Evolutionary conservation across 345 rosid species (phyloP), one percentile per base, ranked within the genome.

Genomic region (Moricandia moricandioides): DNA sequence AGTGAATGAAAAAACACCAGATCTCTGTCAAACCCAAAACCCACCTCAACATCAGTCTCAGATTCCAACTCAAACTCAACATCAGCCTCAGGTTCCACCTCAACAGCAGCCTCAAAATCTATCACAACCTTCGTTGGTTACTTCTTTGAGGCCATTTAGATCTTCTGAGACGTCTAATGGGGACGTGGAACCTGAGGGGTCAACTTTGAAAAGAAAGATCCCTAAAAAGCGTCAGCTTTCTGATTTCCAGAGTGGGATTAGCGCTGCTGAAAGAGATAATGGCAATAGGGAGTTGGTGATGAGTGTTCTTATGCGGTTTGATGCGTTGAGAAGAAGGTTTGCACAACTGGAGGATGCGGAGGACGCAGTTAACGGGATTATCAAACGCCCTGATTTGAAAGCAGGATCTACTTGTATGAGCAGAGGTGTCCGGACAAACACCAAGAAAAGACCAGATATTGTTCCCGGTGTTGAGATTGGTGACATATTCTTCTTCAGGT

Each of bases 401-500:
- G 78, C 88, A 0, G 84, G 84, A 35, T 82, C 82, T 29, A 34
- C 70, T 39, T 77, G 90, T 77, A 80, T 87, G 91, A 84, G 78
- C 71, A 87, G 78, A 69, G 90, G 90, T 8, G 83, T 88, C 57
- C 71, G 91, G 7, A 85, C 96, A 7, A 91, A 88, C 82, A 68
- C 78, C 74, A 88, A 70, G 83, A 91, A 88, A 81, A 86, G 91
- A 72, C 77, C 81, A 18, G 94, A 94, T 45, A 45, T 72, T 34
- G 87, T 90, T 67, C 91, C 99, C 13, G 99, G 99, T 24, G 86
- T 95, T 62, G 88, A 91, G 71, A 79, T 92, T 58, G 97, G 99
- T 7, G 97, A 92, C 52, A 78, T 92, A 70, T 95, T 87, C 88
- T 88, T 86, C 79, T 92, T 89, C 64, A 75, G 98, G 62, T 90